Base-by-base conservation (phyloP, 257 asterid species). In the Paulownia fortunei region DNA sequence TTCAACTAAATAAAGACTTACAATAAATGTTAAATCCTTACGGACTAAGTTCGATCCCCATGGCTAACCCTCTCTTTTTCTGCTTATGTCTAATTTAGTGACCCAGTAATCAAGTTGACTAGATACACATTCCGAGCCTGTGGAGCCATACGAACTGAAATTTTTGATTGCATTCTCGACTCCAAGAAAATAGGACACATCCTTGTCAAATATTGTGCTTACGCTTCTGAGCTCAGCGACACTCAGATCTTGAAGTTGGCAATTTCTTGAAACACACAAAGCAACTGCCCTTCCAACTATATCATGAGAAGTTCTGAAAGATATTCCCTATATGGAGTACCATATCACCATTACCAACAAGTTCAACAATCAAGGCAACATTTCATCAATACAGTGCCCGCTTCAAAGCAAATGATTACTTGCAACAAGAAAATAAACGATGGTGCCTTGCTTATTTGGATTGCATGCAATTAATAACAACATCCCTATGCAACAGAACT, bases 271-370 rank as follows among this genome's bases (percentile, higher is more conserved):
- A 65, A 93, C 94, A 46, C 98, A 96, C 36, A 89, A 76, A 12
- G 94, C 99, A 49, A 96, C 99, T 0, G 95, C 84, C 79, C 92
- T 87, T 76, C 99, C 99, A 0, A 88, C 98, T 32, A 93, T 86
- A 82, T 96, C 98, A 70, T 96, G 99, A 72, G 97, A 92, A 39
- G 98, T 96, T 83, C 98, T 85, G 85, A 96, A 96, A 72, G 99
- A 94, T 74, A 93, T 72, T 72, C 96, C 98, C 99, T 96, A 92
- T 63, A 80, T 41, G 54, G 26, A 44, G 59, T 34, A 58, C 23
- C 9, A 27, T 21, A 42, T 70, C 52, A 23, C 49, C 79, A 18
- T 84, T 66, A 44, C 56, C 59, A 46, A 69, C n/a, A 39, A 74
- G 41, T 46, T 26, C 67, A 62, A 74, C 30, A 59, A 18, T 5